Evolutionary conservation across 2,329 filamentous ascomycete species (phyloP).

Genomic region (Colletotrichum sp.): DNA sequence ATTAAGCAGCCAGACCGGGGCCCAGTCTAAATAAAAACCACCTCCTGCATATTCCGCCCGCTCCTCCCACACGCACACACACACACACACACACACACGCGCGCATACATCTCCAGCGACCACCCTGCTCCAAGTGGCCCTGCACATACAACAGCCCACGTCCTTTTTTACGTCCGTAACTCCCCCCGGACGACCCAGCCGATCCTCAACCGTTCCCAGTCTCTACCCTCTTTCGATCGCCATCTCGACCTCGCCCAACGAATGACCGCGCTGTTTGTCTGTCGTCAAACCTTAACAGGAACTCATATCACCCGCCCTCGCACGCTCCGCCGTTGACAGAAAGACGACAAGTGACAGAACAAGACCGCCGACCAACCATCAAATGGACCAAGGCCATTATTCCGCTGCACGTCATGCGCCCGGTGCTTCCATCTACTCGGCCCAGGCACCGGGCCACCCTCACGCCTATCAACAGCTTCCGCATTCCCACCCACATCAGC

Average conservation of each 20-base stretch:
- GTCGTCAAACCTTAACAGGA: background rate
- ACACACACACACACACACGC: background rate
- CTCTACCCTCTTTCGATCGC: background rate
- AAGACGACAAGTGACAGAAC: conserved; percentile 13
- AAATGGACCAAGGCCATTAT: conserved; percentile 18
- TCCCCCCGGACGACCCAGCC: conserved; percentile 6
- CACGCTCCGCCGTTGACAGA: background rate
- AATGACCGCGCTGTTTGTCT: conserved; percentile 9
- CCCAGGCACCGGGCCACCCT: conserved; percentile 1
- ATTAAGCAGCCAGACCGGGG: background rate
- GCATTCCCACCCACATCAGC: conserved; percentile 1
- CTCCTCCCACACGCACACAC: background rate
- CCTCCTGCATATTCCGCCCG: conserved; percentile 16
- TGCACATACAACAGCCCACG: conserved; percentile 9
- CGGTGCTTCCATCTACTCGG: conserved; percentile 9
- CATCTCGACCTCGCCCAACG: background rate
- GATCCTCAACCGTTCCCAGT: conserved; percentile 9
- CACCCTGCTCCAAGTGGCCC: background rate
- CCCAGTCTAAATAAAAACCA: background rate
- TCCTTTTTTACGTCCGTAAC: conserved; percentile 23
- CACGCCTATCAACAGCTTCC: background rate
- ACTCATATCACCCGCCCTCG: conserved; percentile 16
- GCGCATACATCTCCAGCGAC: background rate
- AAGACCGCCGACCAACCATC: background rate
- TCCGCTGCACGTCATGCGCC: conserved; percentile 20